Percentiles rank a stretch among this genome's conserved stretches.
Conservation (phyloP, 169 alveolate genomes). For the Cryptosporidium sp. region DNA sequence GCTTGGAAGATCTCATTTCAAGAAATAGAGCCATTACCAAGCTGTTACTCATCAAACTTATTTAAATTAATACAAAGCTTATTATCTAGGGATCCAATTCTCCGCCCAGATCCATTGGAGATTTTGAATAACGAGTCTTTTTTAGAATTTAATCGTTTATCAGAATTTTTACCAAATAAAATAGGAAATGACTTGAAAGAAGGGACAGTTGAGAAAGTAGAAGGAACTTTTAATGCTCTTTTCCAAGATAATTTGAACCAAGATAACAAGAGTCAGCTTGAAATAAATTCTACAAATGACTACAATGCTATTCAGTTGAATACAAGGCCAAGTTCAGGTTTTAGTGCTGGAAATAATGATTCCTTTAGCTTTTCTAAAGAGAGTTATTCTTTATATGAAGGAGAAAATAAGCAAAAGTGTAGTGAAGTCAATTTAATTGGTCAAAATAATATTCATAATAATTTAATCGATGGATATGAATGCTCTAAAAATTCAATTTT, state of each 20-base stretch:
- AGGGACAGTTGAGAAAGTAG: neutral
- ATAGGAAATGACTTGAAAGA: neutral
- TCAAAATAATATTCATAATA: neutral
- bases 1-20: constrained; percentile 76
- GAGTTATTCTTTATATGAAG: neutral
- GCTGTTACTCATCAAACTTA: constrained; percentile 38
- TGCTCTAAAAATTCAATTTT: neutral
- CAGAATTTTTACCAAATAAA: neutral
- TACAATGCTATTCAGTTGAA: neutral
- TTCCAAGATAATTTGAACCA: neutral
- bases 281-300: neutral
- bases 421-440: neutral
- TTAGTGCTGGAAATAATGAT: neutral
- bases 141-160: neutral
- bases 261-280: neutral
- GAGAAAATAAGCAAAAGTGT: neutral
- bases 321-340: neutral
- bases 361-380: neutral
- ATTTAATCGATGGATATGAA: neutral
- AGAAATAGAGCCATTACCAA: constrained; percentile 62
- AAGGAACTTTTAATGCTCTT: neutral
- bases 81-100: constrained; percentile 49
- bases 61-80: constrained; percentile 41
- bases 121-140: constrained; percentile 5
- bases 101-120: constrained; percentile 55